Evolutionary conservation across 352 stramenopile species (phyloP).

Genomic region (Globisporangium carolinianum): DNA sequence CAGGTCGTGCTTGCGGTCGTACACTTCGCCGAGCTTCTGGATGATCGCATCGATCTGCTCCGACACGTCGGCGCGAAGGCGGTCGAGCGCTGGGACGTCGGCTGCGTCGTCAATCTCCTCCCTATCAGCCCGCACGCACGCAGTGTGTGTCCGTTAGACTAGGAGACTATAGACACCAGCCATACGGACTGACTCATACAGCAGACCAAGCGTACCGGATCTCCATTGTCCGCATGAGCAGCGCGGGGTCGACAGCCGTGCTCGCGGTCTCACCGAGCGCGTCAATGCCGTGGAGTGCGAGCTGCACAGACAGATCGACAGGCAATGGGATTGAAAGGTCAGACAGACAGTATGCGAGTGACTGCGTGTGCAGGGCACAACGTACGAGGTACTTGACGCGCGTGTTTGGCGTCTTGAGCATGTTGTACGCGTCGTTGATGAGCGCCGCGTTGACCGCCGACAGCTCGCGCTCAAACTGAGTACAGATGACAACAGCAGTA

Average conservation of each 20-base stretch:
- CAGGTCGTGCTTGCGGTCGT: slow-evolving; percentile 69
- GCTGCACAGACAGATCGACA: slow-evolving; percentile 18
- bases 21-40: slow-evolving; percentile 61
- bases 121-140: slow-evolving; percentile 15
- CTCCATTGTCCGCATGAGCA: slow-evolving; percentile 85
- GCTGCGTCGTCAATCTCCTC: slow-evolving; percentile 65
- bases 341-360: neutral
- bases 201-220: slow-evolving; percentile 36
- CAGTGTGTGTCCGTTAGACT: neutral
- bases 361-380: neutral
- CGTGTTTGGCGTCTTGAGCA: slow-evolving; percentile 81
- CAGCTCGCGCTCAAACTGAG: slow-evolving; percentile 74
- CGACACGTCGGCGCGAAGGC: slow-evolving; percentile 56
- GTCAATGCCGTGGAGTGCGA: slow-evolving; percentile 77
- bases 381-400: slow-evolving; percentile 80
- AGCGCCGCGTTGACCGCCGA: slow-evolving; percentile 72
- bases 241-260: slow-evolving; percentile 61
- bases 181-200: neutral
- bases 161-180: neutral
- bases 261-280: slow-evolving; percentile 68
- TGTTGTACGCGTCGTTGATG: slow-evolving; percentile 84
- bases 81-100: slow-evolving; percentile 37
- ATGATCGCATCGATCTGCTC: slow-evolving; percentile 70
- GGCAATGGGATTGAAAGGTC: too few relatives aligned
- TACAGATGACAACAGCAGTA: neutral